Evolutionary conservation across 495 filamentous ascomycete species (phyloP), one percentile per base, ranked within the genome.

Genomic region (Cudoniella acicularis): DNA sequence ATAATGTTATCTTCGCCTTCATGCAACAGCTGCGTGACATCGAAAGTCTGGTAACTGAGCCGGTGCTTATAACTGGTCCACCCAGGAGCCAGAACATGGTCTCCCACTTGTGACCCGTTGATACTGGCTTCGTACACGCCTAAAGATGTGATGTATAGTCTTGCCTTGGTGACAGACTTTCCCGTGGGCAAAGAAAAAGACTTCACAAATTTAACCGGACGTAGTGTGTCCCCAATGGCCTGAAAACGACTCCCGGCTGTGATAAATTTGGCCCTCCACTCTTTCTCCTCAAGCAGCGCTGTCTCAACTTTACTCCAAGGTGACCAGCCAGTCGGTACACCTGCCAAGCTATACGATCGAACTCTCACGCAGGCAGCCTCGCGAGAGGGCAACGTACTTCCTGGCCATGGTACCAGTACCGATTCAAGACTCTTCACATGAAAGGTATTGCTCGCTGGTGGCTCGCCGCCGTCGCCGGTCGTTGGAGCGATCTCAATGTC

Each of bases 11-110:
- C 80, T 1, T 59, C 56, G 0, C 71, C 72, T 0, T 65, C 36
- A 3, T 24, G 30, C 4, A 63, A 36, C 1, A 81, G 55, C 1
- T 73, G 59, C 0, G 67, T 59, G 6, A 83, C 74, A 59, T 84
- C 77, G 50, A 76, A 79, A 0, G 73, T 70, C 53, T 80, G 72
- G 60, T 82, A 84, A 8, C 70, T 63, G 24, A 77, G 66, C 2
- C 80, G 70, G 59, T 78, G 70, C 0, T 68, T 64, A 57, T 82
- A 84, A 25, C 73, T 77, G 18, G 78, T 75, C 78, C 79, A 84
- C 0, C 81, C 79, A 0, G 80, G 80, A 18, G 80, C 72, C 1
- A 78, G 68, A 1, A 68, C 47, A 24, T 68, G 59, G 68, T 79
- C 73, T 0, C 79, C 79, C 25, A 82, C 75, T 20, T 64, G 50